Evolutionary conservation across 2,329 filamentous ascomycete genomes (phyloP), one percentile per base, ranked within the genome.

Genomic region (Plectosphaerella plurivora): DNA sequence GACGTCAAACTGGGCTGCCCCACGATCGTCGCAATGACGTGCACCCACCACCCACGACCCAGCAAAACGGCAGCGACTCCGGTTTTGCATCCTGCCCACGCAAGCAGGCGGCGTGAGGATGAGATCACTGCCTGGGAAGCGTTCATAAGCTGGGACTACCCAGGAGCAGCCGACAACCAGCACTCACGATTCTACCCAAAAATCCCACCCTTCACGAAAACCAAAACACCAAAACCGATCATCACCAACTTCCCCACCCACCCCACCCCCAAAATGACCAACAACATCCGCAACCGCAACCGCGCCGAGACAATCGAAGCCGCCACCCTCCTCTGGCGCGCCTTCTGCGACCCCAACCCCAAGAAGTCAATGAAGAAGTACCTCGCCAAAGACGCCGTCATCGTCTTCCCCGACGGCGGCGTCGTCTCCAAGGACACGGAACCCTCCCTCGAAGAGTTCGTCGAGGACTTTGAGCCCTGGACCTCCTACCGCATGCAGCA

Each of bases 401-500:
- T 68, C 49, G 59, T 60, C 28, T 64, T 67, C 53, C 65, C 66
- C 2, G 64, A 68, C 58, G 57, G 59, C 22, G 57, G 55, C 39
- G 54, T 68, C 42, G 65, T 64, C 59, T 67, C 65, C 2, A 58
- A 59, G 9, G 60, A 59, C 46, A 62, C 61, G 51, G 65, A 68
- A 52, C 66, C 66, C 35, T 60, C 60, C 4, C 60, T 68, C 14
- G 54, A 65, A 5, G 61, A 68, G 16, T 65, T 63, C 60, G 55
- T 69, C 46, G 66, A 68, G 49, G 60, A 65, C 22, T 68, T 61
- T 55, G 63, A 69, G 58, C 65, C 67, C 0, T 69, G 64, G 64
- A 68, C 67, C 20, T 65, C 66, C 0, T 69, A 68, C 60, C 64
- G 65, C 55, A 66, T 69, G 52, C 63, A 68, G 50, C 65, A 59